Evolutionary conservation across 495 filamentous ascomycete species (phyloP), one percentile per base, ranked within the genome.

Genomic region (Parathielavia hyrcaniae): DNA sequence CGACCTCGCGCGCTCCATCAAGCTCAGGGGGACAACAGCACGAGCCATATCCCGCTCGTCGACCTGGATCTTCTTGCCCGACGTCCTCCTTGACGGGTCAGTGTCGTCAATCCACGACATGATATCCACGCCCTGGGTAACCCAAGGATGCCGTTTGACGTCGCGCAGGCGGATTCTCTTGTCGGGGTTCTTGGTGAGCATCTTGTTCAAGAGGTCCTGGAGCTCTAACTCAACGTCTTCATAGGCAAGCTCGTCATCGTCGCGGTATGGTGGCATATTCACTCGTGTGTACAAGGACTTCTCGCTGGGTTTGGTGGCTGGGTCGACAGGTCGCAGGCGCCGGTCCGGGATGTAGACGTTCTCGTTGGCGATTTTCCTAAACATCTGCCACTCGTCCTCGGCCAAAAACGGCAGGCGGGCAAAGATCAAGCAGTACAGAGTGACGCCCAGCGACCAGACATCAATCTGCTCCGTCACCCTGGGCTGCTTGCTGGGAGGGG

Each of bases 71-170:
- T 84, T 89, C 72, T 89, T 86, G 59, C 90, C 90, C 53, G 91
- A 85, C 57, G 85, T 87, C 58, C 86, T 86, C 30, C 84, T 80
- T 22, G 79, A 84, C 7, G 92, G 91, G 68, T 99, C 95, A 7
- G 90, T 96, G 55, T 96, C 89, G 62, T 97, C 90, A 16, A 97
- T 81, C 93, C 93, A 99, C 4, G 76, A 73, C 44, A 86, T 82
- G 61, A 96, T 86, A 34, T 80, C 73, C 46, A 99, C 81, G 44
- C 86, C 92, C 46, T 84, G 71, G n/a, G 91, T 77, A 36, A 96
- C 86, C 91, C 93, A 99, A n/a, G 88, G 86, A 65, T 99, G 93
- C 55, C 86, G 88, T 68, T 97, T 97, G 63, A 97, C 92, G 64
- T 97, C 92, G 60, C 86, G 87, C 49, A 99, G 73, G 3, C 86